Conservation (phyloP, 2,329 filamentous ascomycete genomes). For the Colletotrichum horii region DNA sequence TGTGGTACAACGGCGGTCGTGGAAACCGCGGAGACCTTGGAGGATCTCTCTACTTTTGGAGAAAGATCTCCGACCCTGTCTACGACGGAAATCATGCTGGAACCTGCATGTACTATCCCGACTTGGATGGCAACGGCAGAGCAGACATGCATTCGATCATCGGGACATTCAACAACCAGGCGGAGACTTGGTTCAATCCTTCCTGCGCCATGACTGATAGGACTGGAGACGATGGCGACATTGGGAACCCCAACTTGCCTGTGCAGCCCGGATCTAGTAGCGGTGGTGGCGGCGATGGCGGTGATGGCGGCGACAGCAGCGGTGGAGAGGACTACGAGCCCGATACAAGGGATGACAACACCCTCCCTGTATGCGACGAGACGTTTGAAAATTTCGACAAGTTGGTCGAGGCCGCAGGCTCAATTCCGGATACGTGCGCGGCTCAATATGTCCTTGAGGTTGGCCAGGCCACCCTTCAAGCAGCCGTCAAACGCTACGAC, state of each 20-base stretch:
- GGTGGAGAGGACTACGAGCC: not conserved
- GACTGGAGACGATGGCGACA: not conserved
- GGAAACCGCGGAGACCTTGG: not conserved
- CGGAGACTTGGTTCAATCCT: constrained; percentile 22
- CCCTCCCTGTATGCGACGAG: not conserved
- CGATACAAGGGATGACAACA: not conserved
- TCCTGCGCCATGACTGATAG: not conserved
- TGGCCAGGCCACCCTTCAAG: not conserved
- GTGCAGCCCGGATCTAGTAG: not conserved
- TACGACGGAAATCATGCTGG: not conserved
- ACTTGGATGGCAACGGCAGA: constrained; percentile 30
- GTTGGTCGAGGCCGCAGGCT: not conserved
- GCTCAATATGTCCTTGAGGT: not conserved
- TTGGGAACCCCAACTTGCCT: not conserved
- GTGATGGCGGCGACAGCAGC: not conserved
- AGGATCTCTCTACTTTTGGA: constrained; percentile 24
- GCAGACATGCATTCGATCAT: constrained; percentile 25
- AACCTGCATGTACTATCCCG: constrained; percentile 25
- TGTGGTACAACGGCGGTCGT: constrained; percentile 35
- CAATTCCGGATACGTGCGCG: not conserved
- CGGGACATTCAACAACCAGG: constrained; percentile 6
- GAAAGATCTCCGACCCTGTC: not conserved
- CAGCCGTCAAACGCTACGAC: not conserved
- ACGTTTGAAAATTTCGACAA: not conserved
- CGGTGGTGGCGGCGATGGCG: not conserved